Evolutionary conservation across 306 rosid genomes (phyloP).

Genomic region (Heteromeles arbutifolia): DNA sequence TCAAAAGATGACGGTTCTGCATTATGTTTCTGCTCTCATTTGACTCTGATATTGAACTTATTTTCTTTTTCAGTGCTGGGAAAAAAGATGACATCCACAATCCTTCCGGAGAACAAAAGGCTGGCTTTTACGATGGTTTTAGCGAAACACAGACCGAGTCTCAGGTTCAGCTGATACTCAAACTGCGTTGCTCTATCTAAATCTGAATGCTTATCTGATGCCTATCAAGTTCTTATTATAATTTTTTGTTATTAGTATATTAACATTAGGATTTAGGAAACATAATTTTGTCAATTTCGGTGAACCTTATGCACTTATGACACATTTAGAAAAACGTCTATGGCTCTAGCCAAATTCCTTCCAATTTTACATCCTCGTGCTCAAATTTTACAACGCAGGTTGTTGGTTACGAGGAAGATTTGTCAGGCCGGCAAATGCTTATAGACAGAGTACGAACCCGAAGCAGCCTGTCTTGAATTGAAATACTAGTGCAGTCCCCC

Average conservation of each 20-base stretch:
- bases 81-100: conserved; percentile 42
- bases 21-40: neutral
- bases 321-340: neutral
- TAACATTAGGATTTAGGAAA: neutral
- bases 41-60: conserved; percentile 19
- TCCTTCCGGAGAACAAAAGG: conserved; percentile 34
- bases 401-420: conserved; percentile 82
- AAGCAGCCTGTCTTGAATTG: conserved; percentile 46
- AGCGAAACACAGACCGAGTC: conserved; percentile 95
- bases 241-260: neutral
- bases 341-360: conserved; percentile 11
- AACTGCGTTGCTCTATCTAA: neutral
- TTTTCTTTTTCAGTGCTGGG: conserved; percentile 26
- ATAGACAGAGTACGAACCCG: conserved; percentile 72
- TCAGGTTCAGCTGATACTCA: conserved; percentile 50
- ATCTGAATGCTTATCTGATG: neutral
- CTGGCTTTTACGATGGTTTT: conserved; percentile 54
- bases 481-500: conserved; percentile 1
- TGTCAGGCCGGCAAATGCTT: conserved; percentile 91
- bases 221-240: neutral
- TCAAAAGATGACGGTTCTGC: neutral
- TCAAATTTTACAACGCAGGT: conserved; percentile 48
- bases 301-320: neutral
- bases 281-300: neutral
- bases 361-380: conserved; percentile 12